These are phyloP conservation scores for Capsicum rhomboideum DNA, from an alignment of 257 asterid species.

Conservation along the genomic window DNA sequence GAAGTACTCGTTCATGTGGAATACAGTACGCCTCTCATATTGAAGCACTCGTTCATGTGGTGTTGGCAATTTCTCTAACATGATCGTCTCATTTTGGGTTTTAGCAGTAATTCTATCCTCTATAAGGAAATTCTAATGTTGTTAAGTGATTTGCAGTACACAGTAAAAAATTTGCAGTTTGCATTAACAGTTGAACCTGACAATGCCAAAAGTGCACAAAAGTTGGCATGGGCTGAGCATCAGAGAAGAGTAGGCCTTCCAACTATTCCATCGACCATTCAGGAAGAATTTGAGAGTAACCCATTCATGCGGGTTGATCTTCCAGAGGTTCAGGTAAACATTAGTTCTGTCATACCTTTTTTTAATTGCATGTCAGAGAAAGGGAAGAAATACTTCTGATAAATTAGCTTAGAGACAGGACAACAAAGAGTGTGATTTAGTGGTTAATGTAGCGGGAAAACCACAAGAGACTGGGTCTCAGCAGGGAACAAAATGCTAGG, in stretches of 20 bases:
- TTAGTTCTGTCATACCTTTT: neutral
- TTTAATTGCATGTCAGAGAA: neutral
- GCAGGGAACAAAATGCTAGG: neutral
- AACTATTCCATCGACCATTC: constrained; percentile 84
- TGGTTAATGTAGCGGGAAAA: neutral
- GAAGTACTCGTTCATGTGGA: neutral
- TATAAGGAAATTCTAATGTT: neutral
- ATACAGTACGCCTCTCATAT: neutral
- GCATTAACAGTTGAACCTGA: constrained; percentile 74
- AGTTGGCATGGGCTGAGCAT: constrained; percentile 26
- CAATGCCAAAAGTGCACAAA: constrained; percentile 40
- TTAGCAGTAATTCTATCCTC: neutral
- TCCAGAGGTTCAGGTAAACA: constrained; percentile 71
- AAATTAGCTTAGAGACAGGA: neutral
- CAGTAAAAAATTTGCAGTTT: constrained; percentile 68
- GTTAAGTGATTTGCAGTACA: constrained; percentile 24
- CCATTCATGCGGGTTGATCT: constrained; percentile 94
- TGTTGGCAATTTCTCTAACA: neutral
- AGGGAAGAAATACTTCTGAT: neutral
- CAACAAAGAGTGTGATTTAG: neutral
- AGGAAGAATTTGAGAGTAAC: constrained; percentile 76
- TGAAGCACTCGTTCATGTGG: neutral
- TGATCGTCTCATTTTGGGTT: neutral
- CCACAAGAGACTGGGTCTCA: neutral
- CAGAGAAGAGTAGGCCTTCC: constrained; percentile 44